These are phyloP conservation scores for Candida ipomoeae DNA, from an alignment of 805 yeast species.

Conservation along the genomic window DNA sequence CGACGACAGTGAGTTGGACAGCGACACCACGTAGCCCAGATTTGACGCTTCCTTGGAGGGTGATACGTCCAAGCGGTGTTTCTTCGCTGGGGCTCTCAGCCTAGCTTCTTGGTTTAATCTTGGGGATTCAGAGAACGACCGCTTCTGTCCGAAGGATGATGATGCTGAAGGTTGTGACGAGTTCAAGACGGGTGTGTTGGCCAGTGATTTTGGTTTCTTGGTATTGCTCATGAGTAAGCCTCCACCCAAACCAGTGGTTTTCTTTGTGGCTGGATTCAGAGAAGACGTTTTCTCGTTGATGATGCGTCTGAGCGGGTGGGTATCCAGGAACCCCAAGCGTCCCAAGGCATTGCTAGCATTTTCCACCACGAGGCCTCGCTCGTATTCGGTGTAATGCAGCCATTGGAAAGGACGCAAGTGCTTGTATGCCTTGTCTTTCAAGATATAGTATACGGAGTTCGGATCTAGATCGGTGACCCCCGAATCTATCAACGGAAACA, in stretches of 20 bases:
- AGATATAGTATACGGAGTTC: constrained; percentile 15
- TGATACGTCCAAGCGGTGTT: constrained; percentile 11
- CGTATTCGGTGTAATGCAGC: constrained; percentile 28
- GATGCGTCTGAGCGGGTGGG: constrained; percentile 40
- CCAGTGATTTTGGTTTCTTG: constrained; percentile 10
- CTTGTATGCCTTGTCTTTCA: constrained; percentile 40
- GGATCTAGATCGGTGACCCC: constrained; percentile 9
- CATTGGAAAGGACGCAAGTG: constrained; percentile 38
- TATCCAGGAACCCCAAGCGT: constrained; percentile 39
- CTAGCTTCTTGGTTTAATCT: constrained; percentile 10
- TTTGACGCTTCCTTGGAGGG: constrained; percentile 12
- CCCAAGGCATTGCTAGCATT: constrained; percentile 38
- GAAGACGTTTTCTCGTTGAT: constrained; percentile 17
- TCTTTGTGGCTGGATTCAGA: constrained; percentile 5
- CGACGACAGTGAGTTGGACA: constrained; percentile 21
- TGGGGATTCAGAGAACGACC: constrained; percentile 23
- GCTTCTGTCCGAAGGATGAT: constrained; percentile 7
- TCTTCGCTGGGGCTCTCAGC: constrained; percentile 3
- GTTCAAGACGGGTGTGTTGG: constrained; percentile 1
- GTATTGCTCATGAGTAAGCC: constrained; percentile 19
- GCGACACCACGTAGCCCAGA: constrained; percentile 10
- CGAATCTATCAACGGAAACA: constrained; percentile 20
- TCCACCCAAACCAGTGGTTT: constrained; percentile 25
- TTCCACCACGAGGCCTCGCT: constrained; percentile 28
- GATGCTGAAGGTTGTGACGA: constrained; percentile 8